Conservation (phyloP, 805 yeast genomes). For the Yueomyces sinensis region DNA sequence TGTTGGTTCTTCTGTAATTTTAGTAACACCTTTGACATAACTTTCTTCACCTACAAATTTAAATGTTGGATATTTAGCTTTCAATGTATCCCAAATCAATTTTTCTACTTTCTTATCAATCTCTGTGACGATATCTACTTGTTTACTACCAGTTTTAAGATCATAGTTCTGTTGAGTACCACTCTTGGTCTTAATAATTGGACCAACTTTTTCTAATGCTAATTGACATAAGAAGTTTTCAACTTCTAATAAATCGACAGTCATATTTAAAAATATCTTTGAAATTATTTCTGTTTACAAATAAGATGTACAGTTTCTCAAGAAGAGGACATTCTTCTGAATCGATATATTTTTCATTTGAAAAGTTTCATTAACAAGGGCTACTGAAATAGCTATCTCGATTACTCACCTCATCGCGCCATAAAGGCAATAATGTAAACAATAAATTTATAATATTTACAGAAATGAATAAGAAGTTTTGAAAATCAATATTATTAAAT, state of each 20-base stretch:
- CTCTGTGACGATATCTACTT: conserved; percentile 54
- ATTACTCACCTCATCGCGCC: too few relatives aligned
- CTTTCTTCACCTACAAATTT: conserved; percentile 51
- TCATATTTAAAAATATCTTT: too few relatives aligned
- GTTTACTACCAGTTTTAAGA: conserved; percentile 21
- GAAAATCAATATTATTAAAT: too few relatives aligned
- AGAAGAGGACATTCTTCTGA: neutral
- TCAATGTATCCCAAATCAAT: conserved; percentile 22
- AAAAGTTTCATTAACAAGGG: neutral
- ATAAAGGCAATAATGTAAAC: too few relatives aligned
- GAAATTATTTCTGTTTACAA: too few relatives aligned
- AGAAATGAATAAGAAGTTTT: too few relatives aligned
- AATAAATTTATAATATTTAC: too few relatives aligned
- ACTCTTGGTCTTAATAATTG: conserved; percentile 33
- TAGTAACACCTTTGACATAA: conserved; percentile 33
- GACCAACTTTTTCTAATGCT: conserved; percentile 28
- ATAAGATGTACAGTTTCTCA: too few relatives aligned
- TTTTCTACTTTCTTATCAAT: conserved; percentile 46
- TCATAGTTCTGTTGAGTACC: conserved; percentile 28
- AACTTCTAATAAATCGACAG: conserved; percentile 13
- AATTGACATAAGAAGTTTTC: conserved; percentile 16
- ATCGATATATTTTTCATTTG: neutral
- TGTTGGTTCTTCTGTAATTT: conserved; percentile 38
- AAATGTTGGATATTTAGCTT: conserved; percentile 32
- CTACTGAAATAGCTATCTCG: too few relatives aligned